phyloP scores from a whole-genome alignment of 441 rosid genomes.

The Gossypium aridum region DNA sequence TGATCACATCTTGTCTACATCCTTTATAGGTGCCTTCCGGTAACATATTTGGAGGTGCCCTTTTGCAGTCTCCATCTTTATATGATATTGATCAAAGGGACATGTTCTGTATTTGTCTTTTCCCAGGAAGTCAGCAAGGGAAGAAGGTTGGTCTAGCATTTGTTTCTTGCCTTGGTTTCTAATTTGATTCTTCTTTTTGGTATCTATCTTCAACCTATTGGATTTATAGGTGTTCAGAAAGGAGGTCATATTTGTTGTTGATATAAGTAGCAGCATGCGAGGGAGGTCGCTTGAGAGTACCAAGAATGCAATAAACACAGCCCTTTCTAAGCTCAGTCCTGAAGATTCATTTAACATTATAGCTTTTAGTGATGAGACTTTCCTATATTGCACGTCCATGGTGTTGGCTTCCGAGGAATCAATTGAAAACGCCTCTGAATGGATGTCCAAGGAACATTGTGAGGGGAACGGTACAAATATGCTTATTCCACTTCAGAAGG shows the following conservation, averaged over 20 bases:
- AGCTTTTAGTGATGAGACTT: slow-evolving; percentile 69
- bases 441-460: slow-evolving; percentile 65
- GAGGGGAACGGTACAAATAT: slow-evolving; percentile 77
- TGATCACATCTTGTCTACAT: not conserved
- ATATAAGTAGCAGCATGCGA: slow-evolving; percentile 90
- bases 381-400: slow-evolving; percentile 64
- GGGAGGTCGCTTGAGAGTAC: slow-evolving; percentile 72
- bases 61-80: slow-evolving; percentile 76
- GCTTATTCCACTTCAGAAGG: slow-evolving; percentile 72
- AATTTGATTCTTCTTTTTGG: slow-evolving; percentile 10
- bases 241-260: slow-evolving; percentile 80
- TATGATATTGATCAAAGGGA: slow-evolving; percentile 86
- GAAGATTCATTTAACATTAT: slow-evolving; percentile 83
- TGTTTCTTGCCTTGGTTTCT: not conserved
- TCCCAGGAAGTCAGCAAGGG: slow-evolving; percentile 59
- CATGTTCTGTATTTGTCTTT: slow-evolving; percentile 60
- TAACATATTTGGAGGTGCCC: slow-evolving; percentile 63
- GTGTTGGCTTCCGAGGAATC: slow-evolving; percentile 60
- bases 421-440: slow-evolving; percentile 56
- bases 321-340: slow-evolving; percentile 52
- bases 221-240: slow-evolving; percentile 62
- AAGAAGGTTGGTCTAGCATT: slow-evolving; percentile 43
- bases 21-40: slow-evolving; percentile 49
- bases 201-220: slow-evolving; percentile 21
- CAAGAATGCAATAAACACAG: slow-evolving; percentile 51